Evolutionary conservation across 2,329 filamentous ascomycete genomes (phyloP).

Genomic region (Ceratocystis alfenasii): DNA sequence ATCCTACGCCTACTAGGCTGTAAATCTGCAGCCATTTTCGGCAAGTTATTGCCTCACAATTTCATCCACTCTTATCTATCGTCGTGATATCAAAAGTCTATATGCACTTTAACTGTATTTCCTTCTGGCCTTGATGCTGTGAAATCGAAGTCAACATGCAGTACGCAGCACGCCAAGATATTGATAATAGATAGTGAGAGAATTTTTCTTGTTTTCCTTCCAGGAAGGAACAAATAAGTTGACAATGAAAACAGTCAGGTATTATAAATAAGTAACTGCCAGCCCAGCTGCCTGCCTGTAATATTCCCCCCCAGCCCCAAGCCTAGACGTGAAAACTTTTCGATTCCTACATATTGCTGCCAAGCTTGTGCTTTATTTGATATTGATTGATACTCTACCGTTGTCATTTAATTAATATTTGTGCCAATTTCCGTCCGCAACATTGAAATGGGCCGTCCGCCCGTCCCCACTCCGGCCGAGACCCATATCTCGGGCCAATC

Average conservation of each 20-base stretch:
- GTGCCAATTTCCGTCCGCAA: neutral
- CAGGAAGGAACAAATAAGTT: no score
- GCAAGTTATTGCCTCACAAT: neutral
- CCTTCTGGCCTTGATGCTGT: neutral
- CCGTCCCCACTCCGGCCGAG: conserved; percentile 8
- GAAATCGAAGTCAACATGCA: neutral
- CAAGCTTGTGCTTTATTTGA: no score
- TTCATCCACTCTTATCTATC: neutral
- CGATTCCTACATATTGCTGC: no score
- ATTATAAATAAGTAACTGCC: neutral
- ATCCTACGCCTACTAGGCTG: neutral
- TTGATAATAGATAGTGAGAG: no score
- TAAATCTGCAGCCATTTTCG: conserved; percentile 6
- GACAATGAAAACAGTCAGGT: no score
- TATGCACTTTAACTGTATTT: neutral
- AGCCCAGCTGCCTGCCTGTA: no score
- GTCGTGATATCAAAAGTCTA: conserved; percentile 9
- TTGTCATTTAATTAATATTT: neutral
- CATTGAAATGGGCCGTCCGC: conserved; percentile 4
- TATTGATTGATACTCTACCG: no score
- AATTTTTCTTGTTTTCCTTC: no score
- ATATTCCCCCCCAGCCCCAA: no score
- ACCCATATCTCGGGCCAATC: conserved; percentile 30
- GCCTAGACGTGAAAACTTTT: no score
- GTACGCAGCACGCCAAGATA: neutral